phyloP scores from a whole-genome alignment of 371 early-diverging fungal species.

The Sporodiniella umbellata region DNA sequence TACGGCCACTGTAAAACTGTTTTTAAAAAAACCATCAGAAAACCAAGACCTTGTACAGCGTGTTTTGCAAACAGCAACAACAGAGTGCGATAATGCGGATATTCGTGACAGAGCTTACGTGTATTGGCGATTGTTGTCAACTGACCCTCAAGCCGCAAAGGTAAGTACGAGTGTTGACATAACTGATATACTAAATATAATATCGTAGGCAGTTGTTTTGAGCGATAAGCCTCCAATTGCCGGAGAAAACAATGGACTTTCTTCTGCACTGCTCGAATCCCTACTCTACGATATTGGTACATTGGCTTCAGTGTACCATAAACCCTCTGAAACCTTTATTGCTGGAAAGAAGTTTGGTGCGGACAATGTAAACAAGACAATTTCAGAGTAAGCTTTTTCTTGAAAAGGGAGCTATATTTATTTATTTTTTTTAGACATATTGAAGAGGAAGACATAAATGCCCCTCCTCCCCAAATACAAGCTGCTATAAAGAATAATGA shows the following conservation, averaged over 20 bases:
- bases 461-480: constrained; percentile 47
- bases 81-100: constrained; percentile 92
- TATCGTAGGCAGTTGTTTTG: constrained; percentile 58
- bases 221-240: constrained; percentile 93
- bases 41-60: constrained; percentile 87
- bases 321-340: constrained; percentile 81
- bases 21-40: constrained; percentile 84
- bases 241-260: constrained; percentile 77
- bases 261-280: constrained; percentile 80
- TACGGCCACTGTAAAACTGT: constrained; percentile 88
- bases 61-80: constrained; percentile 84
- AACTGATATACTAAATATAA: background rate
- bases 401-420: background rate
- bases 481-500: constrained; percentile 56
- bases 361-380: constrained; percentile 50
- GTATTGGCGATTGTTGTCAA: constrained; percentile 94
- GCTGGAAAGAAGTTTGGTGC: constrained; percentile 63
- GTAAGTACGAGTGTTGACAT: constrained; percentile 2
- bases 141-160: constrained; percentile 87
- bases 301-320: constrained; percentile 92
- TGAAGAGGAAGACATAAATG: constrained; percentile 54
- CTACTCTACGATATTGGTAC: constrained; percentile 84
- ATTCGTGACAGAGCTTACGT: constrained; percentile 94
- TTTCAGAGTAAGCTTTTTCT: constrained; percentile 40
- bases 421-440: constrained; percentile 27